phyloP scores from a whole-genome alignment of 2,329 filamentous ascomycete genomes.

The Pseudogymnoascus pannorum region DNA sequence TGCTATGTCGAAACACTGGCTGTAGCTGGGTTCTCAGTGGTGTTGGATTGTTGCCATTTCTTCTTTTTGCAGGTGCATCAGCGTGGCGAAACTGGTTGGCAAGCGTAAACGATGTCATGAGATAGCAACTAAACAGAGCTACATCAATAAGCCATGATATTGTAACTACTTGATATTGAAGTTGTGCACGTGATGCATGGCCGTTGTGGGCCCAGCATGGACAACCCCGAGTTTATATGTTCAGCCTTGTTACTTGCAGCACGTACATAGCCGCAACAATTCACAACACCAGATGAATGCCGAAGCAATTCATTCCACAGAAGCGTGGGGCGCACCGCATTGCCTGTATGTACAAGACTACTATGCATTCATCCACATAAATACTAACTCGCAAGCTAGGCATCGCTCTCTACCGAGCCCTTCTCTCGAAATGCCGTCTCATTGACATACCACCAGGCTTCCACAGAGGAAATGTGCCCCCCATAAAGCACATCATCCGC shows the following conservation, averaged over 20 bases:
- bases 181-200: neutral
- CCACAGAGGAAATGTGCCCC: slow-evolving; percentile 32
- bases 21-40: slow-evolving; percentile 4
- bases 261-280: neutral
- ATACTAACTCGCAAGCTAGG: slow-evolving; percentile 34
- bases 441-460: slow-evolving; percentile 45
- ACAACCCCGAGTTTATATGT: neutral
- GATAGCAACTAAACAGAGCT: slow-evolving; percentile 9
- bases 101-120: slow-evolving; percentile 8
- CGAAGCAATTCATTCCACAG: slow-evolving; percentile 36
- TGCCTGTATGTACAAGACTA: slow-evolving; percentile 35
- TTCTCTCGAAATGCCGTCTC: slow-evolving; percentile 50
- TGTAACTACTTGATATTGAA: neutral
- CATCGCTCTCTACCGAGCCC: slow-evolving; percentile 64
- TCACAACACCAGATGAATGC: slow-evolving; percentile 33
- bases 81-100: slow-evolving; percentile 27
- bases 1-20: neutral
- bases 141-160: slow-evolving; percentile 6
- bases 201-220: neutral
- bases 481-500: slow-evolving; percentile 51
- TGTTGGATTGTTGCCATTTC: slow-evolving; percentile 15
- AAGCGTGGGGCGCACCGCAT: slow-evolving; percentile 42
- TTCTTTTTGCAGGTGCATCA: slow-evolving; percentile 26
- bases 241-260: neutral
- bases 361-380: neutral